Percentiles rank a stretch among this genome's conserved stretches.
These are phyloP conservation scores for Arthroderma sp. DNA, from an alignment of 2,329 filamentous ascomycete species.

Conservation along the genomic window DNA sequence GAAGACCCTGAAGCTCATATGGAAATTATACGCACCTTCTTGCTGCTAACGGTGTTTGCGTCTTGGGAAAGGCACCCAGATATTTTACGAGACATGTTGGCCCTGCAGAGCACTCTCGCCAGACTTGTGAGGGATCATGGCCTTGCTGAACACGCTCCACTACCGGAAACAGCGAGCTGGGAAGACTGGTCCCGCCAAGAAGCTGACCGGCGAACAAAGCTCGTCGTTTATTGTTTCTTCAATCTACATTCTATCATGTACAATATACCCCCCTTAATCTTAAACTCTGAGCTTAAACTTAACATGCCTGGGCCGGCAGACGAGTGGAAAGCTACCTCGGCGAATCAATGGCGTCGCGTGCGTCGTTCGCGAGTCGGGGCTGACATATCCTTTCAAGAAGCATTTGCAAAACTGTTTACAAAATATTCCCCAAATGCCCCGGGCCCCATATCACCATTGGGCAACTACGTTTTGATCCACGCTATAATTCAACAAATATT, in stretches of 20 bases:
- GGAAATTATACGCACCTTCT: conserved; percentile 37
- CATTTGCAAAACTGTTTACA: conserved; percentile 32
- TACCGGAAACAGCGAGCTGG: conserved; percentile 36
- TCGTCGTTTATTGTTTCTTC: conserved; percentile 45
- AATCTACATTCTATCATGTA: conserved; percentile 50
- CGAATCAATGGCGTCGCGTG: conserved; percentile 36
- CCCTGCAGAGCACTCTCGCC: conserved; percentile 43
- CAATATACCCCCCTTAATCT: conserved; percentile 45
- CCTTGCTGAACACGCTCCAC: conserved; percentile 23
- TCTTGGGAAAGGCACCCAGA: conserved; percentile 48
- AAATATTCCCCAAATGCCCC: conserved; percentile 25
- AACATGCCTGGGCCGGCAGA: conserved; percentile 42
- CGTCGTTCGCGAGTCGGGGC: conserved; percentile 22
- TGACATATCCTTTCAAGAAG: conserved; percentile 30
- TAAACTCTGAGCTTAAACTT: conserved; percentile 42
- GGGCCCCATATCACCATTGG: conserved; percentile 35
- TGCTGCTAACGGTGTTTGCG: conserved; percentile 44
- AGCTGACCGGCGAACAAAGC: conserved; percentile 40
- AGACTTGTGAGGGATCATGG: conserved; percentile 43
- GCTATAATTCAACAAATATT: conserved; percentile 43
- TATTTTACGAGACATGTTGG: conserved; percentile 43
- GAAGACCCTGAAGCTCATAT: conserved; percentile 36
- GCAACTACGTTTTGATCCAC: conserved; percentile 42
- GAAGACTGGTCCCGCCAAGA: conserved; percentile 42
- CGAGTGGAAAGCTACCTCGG: conserved; percentile 42